Conservation (phyloP, 2,329 filamentous ascomycete genomes). For the Hypocrella siamensis region DNA sequence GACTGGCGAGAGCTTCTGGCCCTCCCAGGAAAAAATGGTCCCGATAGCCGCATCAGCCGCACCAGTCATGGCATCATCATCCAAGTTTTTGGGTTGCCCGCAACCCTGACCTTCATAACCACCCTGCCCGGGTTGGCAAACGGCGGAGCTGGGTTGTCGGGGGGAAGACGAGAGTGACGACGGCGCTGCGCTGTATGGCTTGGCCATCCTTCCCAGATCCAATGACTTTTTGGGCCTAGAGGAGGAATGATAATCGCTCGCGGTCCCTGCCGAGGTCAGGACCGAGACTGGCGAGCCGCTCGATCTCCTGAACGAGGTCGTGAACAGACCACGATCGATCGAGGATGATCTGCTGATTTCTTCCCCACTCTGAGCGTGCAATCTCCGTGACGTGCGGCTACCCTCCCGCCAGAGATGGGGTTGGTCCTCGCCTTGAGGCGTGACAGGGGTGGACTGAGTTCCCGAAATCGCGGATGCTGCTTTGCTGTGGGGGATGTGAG, state of each 20-base stretch:
- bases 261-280: slow-evolving; percentile 44
- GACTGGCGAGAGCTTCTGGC: neutral
- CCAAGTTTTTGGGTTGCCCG: no score
- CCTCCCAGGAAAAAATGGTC: neutral
- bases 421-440: slow-evolving; percentile 19
- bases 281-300: slow-evolving; percentile 36
- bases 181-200: slow-evolving; percentile 13
- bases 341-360: slow-evolving; percentile 43
- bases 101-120: no score
- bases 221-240: slow-evolving; percentile 30
- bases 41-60: neutral
- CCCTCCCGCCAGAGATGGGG: slow-evolving; percentile 27
- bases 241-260: slow-evolving; percentile 27
- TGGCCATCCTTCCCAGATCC: slow-evolving; percentile 17
- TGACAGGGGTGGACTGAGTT: slow-evolving; percentile 16
- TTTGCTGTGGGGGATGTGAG: slow-evolving; percentile 29
- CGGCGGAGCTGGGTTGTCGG: slow-evolving; percentile 14
- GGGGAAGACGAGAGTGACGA: slow-evolving; percentile 23
- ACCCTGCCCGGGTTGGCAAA: slow-evolving; percentile 24
- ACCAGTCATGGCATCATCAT: no score
- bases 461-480: slow-evolving; percentile 15
- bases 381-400: slow-evolving; percentile 24
- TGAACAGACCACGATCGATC: slow-evolving; percentile 45
- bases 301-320: slow-evolving; percentile 47
- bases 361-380: slow-evolving; percentile 24